Evolutionary conservation across 495 filamentous ascomycete species (phyloP), one percentile per base, ranked within the genome.

Genomic region (Arthonia radiata): DNA sequence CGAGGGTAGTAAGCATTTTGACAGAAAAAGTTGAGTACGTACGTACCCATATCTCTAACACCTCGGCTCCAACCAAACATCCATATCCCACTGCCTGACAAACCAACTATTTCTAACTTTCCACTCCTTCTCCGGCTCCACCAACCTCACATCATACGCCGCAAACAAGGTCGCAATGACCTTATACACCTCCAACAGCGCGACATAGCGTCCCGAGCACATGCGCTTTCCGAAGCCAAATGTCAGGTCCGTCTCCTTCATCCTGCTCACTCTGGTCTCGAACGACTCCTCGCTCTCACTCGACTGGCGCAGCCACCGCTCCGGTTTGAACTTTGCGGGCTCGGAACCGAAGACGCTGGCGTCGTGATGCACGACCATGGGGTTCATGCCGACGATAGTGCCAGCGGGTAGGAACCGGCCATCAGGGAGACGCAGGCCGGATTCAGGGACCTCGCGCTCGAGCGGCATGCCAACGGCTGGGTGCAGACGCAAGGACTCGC

Each of bases 61-160:
- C n/a, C n/a, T n/a, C n/a, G n/a, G n/a, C n/a, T n/a, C n/a, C n/a
- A n/a, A n/a, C n/a, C n/a, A n/a, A n/a, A n/a, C n/a, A n/a, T n/a
- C n/a, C n/a, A n/a, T n/a, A 37, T 71, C 57, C 26, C 56, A 43
- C 45, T 75, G 71, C 43, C 69, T 58, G 28, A 75, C 67, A 32
- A 77, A 75, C 71, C 71, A 77, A 10, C 66, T 67, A 43, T 74
- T 73, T 25, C 70, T 58, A 24, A 63, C 49, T 41, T 61, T 60
- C 68, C 68, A 76, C 38, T 70, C 61, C 33, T 51, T 52, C 12
- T 45, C 53, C 3, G 67, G 67, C 37, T 63, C 48, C 27, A 61
- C 59, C 28, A 71, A 53, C n/a, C n/a, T n/a, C n/a, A n/a, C n/a
- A n/a, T n/a, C n/a, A n/a, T n/a, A n/a, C n/a, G n/a, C n/a, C n/a